Percentiles rank a stretch among this genome's conserved stretches.
phyloP scores from a whole-genome alignment of 78 protist species.

The Chrysochromulina tobinii region DNA sequence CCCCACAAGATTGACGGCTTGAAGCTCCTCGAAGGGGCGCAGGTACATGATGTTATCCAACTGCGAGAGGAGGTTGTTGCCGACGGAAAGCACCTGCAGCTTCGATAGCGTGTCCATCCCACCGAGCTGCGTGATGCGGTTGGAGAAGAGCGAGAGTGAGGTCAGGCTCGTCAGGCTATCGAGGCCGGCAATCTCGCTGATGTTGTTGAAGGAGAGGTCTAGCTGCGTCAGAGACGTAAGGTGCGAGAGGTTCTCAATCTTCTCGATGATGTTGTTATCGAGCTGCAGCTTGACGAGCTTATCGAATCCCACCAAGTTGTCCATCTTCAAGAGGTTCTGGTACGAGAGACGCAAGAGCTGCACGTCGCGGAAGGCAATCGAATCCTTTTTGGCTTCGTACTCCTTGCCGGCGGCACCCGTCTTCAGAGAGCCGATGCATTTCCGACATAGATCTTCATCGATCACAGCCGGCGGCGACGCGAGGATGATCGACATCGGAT shows the following conservation, averaged over 20 bases:
- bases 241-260: constrained; percentile 42
- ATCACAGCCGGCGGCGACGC: not conserved
- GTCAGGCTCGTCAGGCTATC: constrained; percentile 33
- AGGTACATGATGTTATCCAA: not conserved
- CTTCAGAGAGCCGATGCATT: not conserved
- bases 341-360: not conserved
- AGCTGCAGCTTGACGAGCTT: constrained; percentile 40
- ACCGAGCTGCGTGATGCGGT: constrained; percentile 14
- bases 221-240: constrained; percentile 30
- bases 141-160: constrained; percentile 34
- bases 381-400: not conserved
- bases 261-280: constrained; percentile 56
- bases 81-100: constrained; percentile 44
- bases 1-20: constrained; percentile 7
- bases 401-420: not conserved
- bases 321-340: constrained; percentile 31
- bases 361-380: not conserved
- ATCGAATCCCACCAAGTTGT: constrained; percentile 28
- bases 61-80: constrained; percentile 26
- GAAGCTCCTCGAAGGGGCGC: constrained; percentile 2
- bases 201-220: constrained; percentile 59
- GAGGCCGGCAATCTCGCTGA: constrained; percentile 28
- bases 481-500: no score
- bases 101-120: not conserved
- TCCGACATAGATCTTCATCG: not conserved